phyloP scores from a whole-genome alignment of 2,329 filamentous ascomycete species.

The Neurospora sp. region DNA sequence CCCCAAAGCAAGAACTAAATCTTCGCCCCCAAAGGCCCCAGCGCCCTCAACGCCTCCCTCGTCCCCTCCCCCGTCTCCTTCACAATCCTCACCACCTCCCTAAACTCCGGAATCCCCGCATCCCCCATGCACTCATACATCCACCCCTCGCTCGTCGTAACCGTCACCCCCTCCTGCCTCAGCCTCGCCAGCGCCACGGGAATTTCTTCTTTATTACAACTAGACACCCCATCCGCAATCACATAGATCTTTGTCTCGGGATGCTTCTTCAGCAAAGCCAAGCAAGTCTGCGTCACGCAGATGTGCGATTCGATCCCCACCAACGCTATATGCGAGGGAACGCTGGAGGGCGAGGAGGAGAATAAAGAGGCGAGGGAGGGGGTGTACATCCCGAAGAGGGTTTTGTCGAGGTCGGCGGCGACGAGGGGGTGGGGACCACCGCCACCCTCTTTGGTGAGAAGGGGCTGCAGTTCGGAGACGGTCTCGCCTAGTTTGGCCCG shows the following conservation, averaged over 20 bases:
- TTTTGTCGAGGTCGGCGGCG: constrained; percentile 62
- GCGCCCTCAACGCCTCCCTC: constrained; percentile 52
- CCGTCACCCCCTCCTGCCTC: constrained; percentile 61
- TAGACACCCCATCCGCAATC: constrained; percentile 81
- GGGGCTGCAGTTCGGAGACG: constrained; percentile 56
- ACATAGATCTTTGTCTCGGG: constrained; percentile 76
- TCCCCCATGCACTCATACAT: constrained; percentile 86
- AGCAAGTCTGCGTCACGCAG: constrained; percentile 83
- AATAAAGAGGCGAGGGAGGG: constrained; percentile 47
- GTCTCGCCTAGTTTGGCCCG: constrained; percentile 68
- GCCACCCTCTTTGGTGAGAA: constrained; percentile 19
- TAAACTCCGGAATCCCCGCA: constrained; percentile 63
- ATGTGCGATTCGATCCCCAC: constrained; percentile 92
- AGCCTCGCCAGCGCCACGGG: constrained; percentile 67
- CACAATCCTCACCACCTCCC: constrained; percentile 61
- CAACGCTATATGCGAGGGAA: constrained; percentile 47
- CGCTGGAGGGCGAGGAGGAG: constrained; percentile 19
- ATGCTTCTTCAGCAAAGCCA: constrained; percentile 56
- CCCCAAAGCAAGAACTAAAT: constrained; percentile 27
- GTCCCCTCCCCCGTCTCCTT: constrained; percentile 68
- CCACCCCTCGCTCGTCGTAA: constrained; percentile 83
- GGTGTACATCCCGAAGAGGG: constrained; percentile 78
- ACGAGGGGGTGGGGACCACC: constrained; percentile 15
- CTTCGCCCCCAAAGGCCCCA: constrained; percentile 38
- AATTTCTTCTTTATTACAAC: constrained; percentile 75